Percentiles rank a stretch among this genome's conserved stretches.
Evolutionary conservation across 306 rosid genomes (phyloP).

Genomic region (Vachellia pachyceras): DNA sequence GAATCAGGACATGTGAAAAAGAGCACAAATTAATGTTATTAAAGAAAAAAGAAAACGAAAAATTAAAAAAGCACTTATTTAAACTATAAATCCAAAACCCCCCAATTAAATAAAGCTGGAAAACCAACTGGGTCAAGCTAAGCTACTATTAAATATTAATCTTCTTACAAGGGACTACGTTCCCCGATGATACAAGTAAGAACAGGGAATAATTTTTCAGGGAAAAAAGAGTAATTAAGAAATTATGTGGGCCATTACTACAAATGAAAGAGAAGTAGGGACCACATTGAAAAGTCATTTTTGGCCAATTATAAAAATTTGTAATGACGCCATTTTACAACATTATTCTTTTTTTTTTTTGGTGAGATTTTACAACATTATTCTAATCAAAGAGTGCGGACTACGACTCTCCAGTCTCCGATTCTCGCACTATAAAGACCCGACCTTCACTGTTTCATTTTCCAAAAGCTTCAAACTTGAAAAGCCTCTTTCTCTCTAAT

Average conservation of each 20-base stretch:
- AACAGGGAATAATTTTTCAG: no score
- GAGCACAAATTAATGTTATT: no score
- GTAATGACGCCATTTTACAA: conserved; percentile 11
- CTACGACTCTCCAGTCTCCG: conserved; percentile 23
- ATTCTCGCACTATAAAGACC: conserved; percentile 31
- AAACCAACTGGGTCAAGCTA: no score
- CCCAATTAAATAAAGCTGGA: no score
- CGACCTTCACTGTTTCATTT: conserved; percentile 22
- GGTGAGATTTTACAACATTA: conserved; percentile 9
- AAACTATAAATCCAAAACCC: no score
- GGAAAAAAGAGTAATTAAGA: neutral
- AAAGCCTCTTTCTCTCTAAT: conserved; percentile 5
- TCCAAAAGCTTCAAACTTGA: neutral
- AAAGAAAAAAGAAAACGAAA: no score
- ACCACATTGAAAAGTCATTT: neutral
- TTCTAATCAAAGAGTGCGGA: conserved; percentile 30
- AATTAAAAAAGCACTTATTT: no score
- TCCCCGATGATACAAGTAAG: no score
- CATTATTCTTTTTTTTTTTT: no score
- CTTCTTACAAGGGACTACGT: no score
- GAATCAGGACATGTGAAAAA: no score
- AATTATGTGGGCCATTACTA: neutral
- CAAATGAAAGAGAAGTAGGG: neutral
- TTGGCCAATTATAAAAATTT: neutral
- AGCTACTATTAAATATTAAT: no score